Evolutionary conservation across 129 eudicot genomes (phyloP), one percentile per base, ranked within the genome.

Genomic region (Solidago caesia): DNA sequence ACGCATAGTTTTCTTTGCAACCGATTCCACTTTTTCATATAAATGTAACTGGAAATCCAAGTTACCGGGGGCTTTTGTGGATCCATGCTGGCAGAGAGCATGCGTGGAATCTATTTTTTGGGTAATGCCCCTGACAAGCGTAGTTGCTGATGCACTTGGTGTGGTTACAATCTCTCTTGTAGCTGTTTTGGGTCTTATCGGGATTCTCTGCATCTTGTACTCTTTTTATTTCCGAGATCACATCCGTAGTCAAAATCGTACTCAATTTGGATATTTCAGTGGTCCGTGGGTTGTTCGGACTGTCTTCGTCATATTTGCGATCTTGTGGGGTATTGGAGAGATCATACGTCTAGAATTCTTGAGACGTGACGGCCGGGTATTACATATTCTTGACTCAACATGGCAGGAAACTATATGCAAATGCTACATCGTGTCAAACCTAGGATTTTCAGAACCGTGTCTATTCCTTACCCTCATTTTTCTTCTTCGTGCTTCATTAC

Each of bases 51-150:
- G 77, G 62, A 75, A 45, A 52, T 26, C 67, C 26, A 70, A 73
- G 80, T 71, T 72, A 43, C 53, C 67, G 74, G 82, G 75, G 77
- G 71, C 52, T 76, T 84, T 85, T 43, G 73, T 51, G 84, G 78
- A 84, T 91, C 97, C 91, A 89, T 89, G 97, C 92, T 88, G 86
- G 83, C 83, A 67, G 88, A 89, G 92, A 92, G 98, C 96, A 92
- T 92, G 98, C 92, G 90, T 88, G 96, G 87, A 85, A 87, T 76
- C 75, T 72, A 87, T 86, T 77, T 67, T 81, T 89, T 87, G 95
- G 92, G 90, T 92, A 84, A 92, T 92, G 98, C 96, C 92, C 96
- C 92, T 80, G 85, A 87, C 92, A 82, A 94, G 92, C 66, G 76
- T 87, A 70, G 80, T 84, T 84, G 96, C 83, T 87, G 99, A 94